Evolutionary conservation across 23 red algal species (phyloP).

Genomic region (Gracilaria domingensis): DNA sequence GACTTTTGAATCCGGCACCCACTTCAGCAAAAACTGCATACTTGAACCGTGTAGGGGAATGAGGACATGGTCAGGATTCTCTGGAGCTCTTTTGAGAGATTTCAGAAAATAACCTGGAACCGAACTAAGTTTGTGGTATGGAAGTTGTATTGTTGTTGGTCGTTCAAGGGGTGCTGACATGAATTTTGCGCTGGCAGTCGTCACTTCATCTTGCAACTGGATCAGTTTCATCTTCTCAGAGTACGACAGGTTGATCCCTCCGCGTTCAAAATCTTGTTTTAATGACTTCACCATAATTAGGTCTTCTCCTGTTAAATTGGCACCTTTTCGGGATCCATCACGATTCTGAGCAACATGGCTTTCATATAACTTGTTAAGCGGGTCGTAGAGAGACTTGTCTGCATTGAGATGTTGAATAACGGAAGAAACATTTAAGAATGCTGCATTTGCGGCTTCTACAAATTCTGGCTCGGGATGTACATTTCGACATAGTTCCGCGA

Average conservation of each 20-base stretch:
- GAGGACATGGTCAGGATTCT: conserved; percentile 39
- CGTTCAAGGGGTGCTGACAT: conserved; percentile 12
- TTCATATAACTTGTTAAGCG: conserved; percentile 53
- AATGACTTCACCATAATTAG: conserved; percentile 85
- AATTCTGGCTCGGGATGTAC: conserved; percentile 89
- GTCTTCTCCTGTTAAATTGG: conserved; percentile 56
- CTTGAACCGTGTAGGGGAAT: conserved; percentile 24
- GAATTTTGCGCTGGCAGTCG: conserved; percentile 42
- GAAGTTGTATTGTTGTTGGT: conserved; percentile 34
- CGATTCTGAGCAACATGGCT: neutral
- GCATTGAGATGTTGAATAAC: conserved; percentile 90
- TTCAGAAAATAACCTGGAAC: conserved; percentile 29
- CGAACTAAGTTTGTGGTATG: conserved; percentile 17
- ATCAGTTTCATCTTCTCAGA: conserved; percentile 57
- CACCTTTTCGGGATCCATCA: neutral
- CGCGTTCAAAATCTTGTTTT: conserved; percentile 85
- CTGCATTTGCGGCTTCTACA: conserved; percentile 70
- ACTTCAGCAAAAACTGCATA: conserved; percentile 57
- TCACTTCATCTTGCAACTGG: conserved; percentile 49
- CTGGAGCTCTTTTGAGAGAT: conserved; percentile 10
- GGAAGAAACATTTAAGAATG: conserved; percentile 63
- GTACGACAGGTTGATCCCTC: conserved; percentile 70
- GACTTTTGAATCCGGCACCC: conserved; percentile 57
- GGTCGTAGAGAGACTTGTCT: conserved; percentile 76
- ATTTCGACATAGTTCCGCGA: conserved; percentile 90